Conservation (phyloP, 108 stramenopile species). For the Schizochytrium sp. region DNA sequence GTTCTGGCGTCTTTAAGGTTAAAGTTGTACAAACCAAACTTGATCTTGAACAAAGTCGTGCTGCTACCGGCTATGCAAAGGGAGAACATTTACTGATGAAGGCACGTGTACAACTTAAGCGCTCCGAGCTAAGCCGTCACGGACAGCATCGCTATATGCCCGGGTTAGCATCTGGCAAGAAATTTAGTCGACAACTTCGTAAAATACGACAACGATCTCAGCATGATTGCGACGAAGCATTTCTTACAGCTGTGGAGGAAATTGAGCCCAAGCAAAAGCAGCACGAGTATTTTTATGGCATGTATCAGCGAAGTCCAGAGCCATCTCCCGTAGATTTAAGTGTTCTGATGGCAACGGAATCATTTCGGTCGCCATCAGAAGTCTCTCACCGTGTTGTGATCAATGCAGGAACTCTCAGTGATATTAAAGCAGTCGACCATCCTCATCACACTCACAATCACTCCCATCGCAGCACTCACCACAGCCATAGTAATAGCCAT, state of each 20-base stretch:
- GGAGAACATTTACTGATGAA: not conserved
- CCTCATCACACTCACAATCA: too few relatives aligned
- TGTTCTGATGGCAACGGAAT: too few relatives aligned
- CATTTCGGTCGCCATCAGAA: too few relatives aligned
- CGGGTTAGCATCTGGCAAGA: conserved; percentile 31
- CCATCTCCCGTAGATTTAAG: not conserved
- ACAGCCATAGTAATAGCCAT: too few relatives aligned
- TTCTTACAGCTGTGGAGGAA: conserved; percentile 2
- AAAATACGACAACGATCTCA: not conserved
- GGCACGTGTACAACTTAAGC: conserved; percentile 43
- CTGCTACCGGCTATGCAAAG: not conserved
- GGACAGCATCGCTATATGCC: conserved; percentile 2
- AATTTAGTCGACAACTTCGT: conserved; percentile 4
- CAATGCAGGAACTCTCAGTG: too few relatives aligned
- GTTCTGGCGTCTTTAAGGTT: conserved; percentile 1
- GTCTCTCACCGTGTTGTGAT: too few relatives aligned
- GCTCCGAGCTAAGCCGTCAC: conserved; percentile 32
- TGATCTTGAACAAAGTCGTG: not conserved
- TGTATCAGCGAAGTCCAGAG: conserved; percentile 11
- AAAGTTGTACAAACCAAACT: conserved; percentile 38
- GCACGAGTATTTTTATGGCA: conserved; percentile 6
- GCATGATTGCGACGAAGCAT: conserved; percentile 23
- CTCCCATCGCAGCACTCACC: too few relatives aligned
- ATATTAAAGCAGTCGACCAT: too few relatives aligned
- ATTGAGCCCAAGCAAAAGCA: conserved; percentile 11